A percentile compares a stretch with the other conserved stretches of the same genome.
Conservation (phyloP, 257 asterid genomes). For the Ligustrum vulgare region DNA sequence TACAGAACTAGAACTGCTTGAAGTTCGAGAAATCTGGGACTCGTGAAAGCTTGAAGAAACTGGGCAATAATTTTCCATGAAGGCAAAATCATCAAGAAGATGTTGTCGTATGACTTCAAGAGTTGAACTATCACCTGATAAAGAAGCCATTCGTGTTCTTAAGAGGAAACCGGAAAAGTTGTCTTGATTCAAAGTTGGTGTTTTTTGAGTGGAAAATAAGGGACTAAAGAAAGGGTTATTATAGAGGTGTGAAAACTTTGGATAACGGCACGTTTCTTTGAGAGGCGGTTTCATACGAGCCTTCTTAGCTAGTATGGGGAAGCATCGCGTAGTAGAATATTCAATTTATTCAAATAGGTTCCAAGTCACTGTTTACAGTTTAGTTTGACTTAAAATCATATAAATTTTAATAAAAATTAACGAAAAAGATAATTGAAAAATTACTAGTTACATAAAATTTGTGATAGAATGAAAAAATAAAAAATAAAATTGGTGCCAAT, state of each 20-base stretch:
- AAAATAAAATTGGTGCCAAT: too few species aligned
- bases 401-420: too few species aligned
- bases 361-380: too few species aligned
- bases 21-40: constrained; percentile 43
- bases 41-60: not conserved
- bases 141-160: constrained; percentile 41
- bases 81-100: constrained; percentile 64
- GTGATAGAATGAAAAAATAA: too few species aligned
- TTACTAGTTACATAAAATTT: too few species aligned
- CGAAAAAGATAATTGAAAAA: too few species aligned
- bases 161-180: not conserved
- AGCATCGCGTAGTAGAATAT: constrained; percentile 18
- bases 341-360: not conserved
- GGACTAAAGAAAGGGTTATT: constrained; percentile 38
- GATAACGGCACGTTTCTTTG: not conserved
- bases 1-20: constrained; percentile 36
- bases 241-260: constrained; percentile 23
- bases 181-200: not conserved
- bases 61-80: constrained; percentile 39
- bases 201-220: constrained; percentile 43
- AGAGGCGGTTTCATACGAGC: constrained; percentile 36
- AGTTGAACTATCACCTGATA: constrained; percentile 39
- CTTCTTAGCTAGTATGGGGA: constrained; percentile 41
- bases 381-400: too few species aligned
- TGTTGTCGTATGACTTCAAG: constrained; percentile 74